Conservation (phyloP, 2,329 filamentous ascomycete genomes). For the Monascus ruber region DNA sequence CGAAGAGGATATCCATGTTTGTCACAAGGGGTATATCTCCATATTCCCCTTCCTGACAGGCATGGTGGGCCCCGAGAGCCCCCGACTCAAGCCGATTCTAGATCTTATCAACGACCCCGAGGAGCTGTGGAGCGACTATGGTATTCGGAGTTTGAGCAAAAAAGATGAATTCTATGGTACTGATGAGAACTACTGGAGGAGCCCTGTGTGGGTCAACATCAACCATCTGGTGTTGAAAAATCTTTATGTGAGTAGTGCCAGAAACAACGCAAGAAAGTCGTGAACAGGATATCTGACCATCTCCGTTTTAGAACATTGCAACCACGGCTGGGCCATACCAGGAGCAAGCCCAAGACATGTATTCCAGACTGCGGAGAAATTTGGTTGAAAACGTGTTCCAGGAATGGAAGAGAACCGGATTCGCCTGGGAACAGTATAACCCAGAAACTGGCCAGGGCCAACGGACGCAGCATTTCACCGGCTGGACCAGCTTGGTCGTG, state of each 20-base stretch:
- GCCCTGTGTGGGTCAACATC: slow-evolving; percentile 90
- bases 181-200: slow-evolving; percentile 93
- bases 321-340: slow-evolving; percentile 55
- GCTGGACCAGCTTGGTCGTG: slow-evolving; percentile 96
- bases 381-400: slow-evolving; percentile 80
- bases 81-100: slow-evolving; percentile 61
- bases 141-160: slow-evolving; percentile 81
- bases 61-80: slow-evolving; percentile 60
- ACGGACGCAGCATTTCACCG: slow-evolving; percentile 93
- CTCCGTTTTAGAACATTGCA: slow-evolving; percentile 48
- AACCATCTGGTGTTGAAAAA: slow-evolving; percentile 79
- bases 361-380: slow-evolving; percentile 66
- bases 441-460: slow-evolving; percentile 88
- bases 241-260: slow-evolving; percentile 55
- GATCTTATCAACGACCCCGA: slow-evolving; percentile 69
- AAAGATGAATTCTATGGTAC: slow-evolving; percentile 75
- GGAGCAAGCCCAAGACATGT: slow-evolving; percentile 58
- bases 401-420: slow-evolving; percentile 81
- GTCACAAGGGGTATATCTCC: slow-evolving; percentile 93
- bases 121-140: slow-evolving; percentile 80
- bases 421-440: slow-evolving; percentile 98
- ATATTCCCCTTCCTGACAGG: slow-evolving; percentile 87
- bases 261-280: not conserved
- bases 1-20: slow-evolving; percentile 79
- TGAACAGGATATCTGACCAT: slow-evolving; percentile 6